phyloP scores from a whole-genome alignment of 331 rosid genomes.

The Arachis monticola region DNA sequence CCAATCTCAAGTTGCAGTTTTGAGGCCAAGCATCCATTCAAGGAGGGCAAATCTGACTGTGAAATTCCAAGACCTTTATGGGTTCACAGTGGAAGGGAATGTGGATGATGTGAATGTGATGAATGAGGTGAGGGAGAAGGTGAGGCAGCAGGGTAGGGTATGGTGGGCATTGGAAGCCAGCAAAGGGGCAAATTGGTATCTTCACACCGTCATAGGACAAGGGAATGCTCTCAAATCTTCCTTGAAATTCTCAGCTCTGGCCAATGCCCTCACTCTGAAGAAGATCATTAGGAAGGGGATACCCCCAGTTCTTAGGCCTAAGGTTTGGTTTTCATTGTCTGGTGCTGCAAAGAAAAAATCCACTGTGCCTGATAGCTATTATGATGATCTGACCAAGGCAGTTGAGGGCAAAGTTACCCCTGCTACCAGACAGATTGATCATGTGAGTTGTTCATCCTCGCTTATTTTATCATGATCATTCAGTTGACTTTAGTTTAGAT shows the following conservation, averaged over 20 bases:
- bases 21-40: constrained; percentile 95
- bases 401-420: constrained; percentile 96
- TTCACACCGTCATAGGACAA: constrained; percentile 72
- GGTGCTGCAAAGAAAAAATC: constrained; percentile 99
- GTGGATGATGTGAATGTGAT: constrained; percentile 96
- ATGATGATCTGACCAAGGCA: constrained; percentile 79
- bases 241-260: constrained; percentile 73
- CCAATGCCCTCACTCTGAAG: constrained; percentile 88
- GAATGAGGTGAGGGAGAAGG: constrained; percentile 97
- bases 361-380: constrained; percentile 96
- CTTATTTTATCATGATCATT: constrained; percentile 22
- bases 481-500: constrained; percentile 29
- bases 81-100: constrained; percentile 95
- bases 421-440: constrained; percentile 97
- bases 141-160: constrained; percentile 88
- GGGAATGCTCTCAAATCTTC: constrained; percentile 85
- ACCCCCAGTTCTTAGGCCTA: constrained; percentile 93
- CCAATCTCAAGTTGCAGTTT: constrained; percentile 75
- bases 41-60: constrained; percentile 93
- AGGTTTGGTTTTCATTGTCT: constrained; percentile 94
- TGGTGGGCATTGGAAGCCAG: constrained; percentile 99
- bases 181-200: constrained; percentile 96
- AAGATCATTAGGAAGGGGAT: constrained; percentile 91
- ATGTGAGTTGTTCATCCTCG: constrained; percentile 58
- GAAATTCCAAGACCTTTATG: constrained; percentile 96